Base-by-base conservation (phyloP, 225 moss, liverwort and hornwort species). In the Rhytidiadelphus loreus region DNA sequence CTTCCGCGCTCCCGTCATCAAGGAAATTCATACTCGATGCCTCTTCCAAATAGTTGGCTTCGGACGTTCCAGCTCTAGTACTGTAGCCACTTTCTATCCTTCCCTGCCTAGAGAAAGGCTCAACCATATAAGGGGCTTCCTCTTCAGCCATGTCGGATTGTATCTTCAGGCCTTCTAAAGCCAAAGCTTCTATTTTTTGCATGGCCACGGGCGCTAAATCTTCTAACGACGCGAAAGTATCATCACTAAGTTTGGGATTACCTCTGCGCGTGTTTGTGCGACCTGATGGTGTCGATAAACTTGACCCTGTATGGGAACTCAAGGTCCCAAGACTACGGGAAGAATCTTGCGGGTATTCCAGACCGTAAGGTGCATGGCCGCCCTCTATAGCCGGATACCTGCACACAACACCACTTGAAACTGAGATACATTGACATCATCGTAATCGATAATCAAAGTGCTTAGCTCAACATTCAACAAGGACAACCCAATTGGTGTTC, bases 191-290 rank as follows among this genome's bases (percentile, higher is more conserved):
- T 88, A 99, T 95, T 88, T 97, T 99, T 90, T 95, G 95, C 97
- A 99, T 99, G 82, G 98, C 97, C 96, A 99, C 90, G 37, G 98
- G 98, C 30, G 98, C 98, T 89, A 99, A 92, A 88, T 99, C 96
- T 86, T 99, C 96, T 81, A 99, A 94, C 50, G 94, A 95, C 59
- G 95, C 91, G 81, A 95, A 95, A 77, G 88, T 48, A 86, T 86
- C 91, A 83, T 96, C 95, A 71, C 91, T 92, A 55, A 92, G 89
- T 29, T 92, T 88, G 63, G 93, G 86, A 46, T 82, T 89, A 56
- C 56, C 90, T 85, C 82, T 91, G 82, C 86, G 92, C 79, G 77
- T 84, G 53, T 88, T 90, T 78, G 91, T 35, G 82, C 87, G 88
- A 59, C 88, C 90, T 88, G 92, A 88, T 55, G 87, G 78, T n/a